These are phyloP conservation scores for Penicillium cosmopolitanum DNA, from an alignment of 495 filamentous ascomycete species.

Conservation along the genomic window DNA sequence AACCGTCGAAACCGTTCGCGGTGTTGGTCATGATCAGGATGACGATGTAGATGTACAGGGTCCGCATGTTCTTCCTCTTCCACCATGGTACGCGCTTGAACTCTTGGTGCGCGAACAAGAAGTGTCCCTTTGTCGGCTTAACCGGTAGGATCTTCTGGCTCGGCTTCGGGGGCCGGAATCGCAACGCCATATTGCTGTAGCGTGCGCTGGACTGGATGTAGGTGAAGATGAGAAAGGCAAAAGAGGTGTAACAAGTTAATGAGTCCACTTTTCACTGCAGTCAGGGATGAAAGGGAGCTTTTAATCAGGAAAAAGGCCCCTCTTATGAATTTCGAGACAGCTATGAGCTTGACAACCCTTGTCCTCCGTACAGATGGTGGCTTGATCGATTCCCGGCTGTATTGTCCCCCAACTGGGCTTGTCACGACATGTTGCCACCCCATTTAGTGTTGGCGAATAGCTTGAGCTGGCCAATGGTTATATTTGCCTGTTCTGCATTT, in stretches of 20 bases:
- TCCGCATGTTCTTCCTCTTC: conserved; percentile 29
- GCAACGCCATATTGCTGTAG: conserved; percentile 11
- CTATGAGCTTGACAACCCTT: conserved; percentile 8
- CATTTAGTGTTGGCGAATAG: conserved; percentile 8
- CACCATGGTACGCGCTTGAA: conserved; percentile 33
- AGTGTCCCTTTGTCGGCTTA: conserved; percentile 29
- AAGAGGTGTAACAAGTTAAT: conserved; percentile 8
- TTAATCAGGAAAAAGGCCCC: conserved; percentile 7
- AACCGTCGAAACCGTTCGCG: conserved; percentile 33
- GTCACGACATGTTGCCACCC: conserved; percentile 9
- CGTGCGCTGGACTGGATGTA: conserved; percentile 6
- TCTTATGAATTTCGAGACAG: conserved; percentile 8
- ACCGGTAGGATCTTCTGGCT: conserved; percentile 10
- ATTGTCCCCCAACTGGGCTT: conserved; percentile 9
- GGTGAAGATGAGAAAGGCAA: conserved; percentile 9
- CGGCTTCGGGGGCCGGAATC: conserved; percentile 8
- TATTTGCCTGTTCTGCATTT: conserved; percentile 11
- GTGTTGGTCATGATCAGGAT: conserved; percentile 29
- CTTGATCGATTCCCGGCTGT: conserved; percentile 9
- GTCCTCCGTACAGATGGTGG: conserved; percentile 7
- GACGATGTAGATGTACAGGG: conserved; percentile 29
- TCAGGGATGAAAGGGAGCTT: conserved; percentile 6
- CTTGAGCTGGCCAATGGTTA: conserved; percentile 7
- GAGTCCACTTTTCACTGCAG: conserved; percentile 8
- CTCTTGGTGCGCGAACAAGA: conserved; percentile 27